phyloP scores from a whole-genome alignment of 129 eudicot species.

The Helianthus tuberosus region DNA sequence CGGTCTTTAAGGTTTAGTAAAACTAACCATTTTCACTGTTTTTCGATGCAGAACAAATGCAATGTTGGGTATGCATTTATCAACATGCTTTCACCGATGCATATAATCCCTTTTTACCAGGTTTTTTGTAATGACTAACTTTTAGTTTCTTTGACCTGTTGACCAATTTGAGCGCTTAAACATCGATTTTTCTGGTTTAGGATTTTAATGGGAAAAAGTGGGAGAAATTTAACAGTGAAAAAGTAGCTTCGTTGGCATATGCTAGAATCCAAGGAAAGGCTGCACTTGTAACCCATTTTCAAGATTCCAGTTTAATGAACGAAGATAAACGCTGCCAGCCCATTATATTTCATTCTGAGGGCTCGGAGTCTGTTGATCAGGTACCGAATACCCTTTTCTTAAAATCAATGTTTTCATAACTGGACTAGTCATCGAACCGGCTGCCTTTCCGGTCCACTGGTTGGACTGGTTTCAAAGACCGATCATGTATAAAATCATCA shows the following conservation, averaged over 20 bases:
- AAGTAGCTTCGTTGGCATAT: conserved; percentile 86
- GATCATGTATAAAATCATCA: too few relatives aligned
- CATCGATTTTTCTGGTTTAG: conserved; percentile 36
- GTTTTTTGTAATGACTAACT: conserved; percentile 27
- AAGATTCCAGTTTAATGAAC: conserved; percentile 89
- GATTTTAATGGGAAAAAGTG: conserved; percentile 85
- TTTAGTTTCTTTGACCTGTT: background rate
- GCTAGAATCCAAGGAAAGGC: conserved; percentile 89
- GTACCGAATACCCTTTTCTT: conserved; percentile 27
- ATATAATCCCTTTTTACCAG: conserved; percentile 80
- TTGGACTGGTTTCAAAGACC: too few relatives aligned
- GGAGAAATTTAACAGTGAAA: conserved; percentile 96
- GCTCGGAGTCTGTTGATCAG: conserved; percentile 57
- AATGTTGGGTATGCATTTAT: conserved; percentile 97
- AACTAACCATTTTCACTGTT: conserved; percentile 4
- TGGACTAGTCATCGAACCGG: too few relatives aligned
- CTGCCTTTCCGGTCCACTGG: too few relatives aligned
- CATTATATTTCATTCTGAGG: conserved; percentile 62
- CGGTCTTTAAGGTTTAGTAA: background rate
- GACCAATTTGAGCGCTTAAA: background rate
- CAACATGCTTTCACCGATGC: conserved; percentile 87
- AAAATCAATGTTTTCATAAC: too few relatives aligned
- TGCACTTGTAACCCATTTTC: conserved; percentile 80
- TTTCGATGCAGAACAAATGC: conserved; percentile 76
- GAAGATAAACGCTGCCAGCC: conserved; percentile 92